Percentiles rank a stretch among this genome's conserved stretches.
These are phyloP conservation scores for Backusella westeae DNA, from an alignment of 192 early-diverging fungal genomes.

Conservation along the genomic window DNA sequence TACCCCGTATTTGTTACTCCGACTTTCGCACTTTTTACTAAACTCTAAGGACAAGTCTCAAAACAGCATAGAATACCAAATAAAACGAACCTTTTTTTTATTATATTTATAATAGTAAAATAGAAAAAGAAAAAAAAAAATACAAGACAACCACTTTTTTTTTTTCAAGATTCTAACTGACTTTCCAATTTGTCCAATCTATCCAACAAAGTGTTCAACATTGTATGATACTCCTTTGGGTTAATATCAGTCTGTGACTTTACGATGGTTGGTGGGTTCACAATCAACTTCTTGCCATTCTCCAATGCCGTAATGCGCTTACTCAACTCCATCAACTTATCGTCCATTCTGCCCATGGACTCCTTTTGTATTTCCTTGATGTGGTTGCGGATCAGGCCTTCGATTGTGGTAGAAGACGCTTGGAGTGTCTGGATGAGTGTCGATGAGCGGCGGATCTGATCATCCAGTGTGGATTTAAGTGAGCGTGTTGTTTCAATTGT, in stretches of 20 bases:
- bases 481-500: constrained; percentile 56
- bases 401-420: constrained; percentile 69
- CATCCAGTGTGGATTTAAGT: constrained; percentile 69
- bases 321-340: constrained; percentile 33
- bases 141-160: too few species aligned
- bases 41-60: too few species aligned
- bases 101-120: background rate
- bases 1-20: too few species aligned
- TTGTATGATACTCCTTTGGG: constrained; percentile 27
- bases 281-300: background rate
- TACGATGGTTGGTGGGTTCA: constrained; percentile 30
- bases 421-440: constrained; percentile 75
- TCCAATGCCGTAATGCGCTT: constrained; percentile 19
- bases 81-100: too few species aligned
- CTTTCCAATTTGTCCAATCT: constrained; percentile 30
- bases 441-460: constrained; percentile 71
- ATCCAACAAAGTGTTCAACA: constrained; percentile 25
- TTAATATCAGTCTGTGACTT: constrained; percentile 34
- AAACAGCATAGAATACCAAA: too few species aligned
- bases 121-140: background rate
- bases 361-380: constrained; percentile 73
- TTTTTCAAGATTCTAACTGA: constrained; percentile 18
- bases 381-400: constrained; percentile 68
- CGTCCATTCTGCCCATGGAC: constrained; percentile 47
- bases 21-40: too few species aligned